Percentiles rank a stretch among this genome's conserved stretches.
Evolutionary conservation across 805 yeast genomes (phyloP).

Genomic region (Kazachstania bromeliacearum): DNA sequence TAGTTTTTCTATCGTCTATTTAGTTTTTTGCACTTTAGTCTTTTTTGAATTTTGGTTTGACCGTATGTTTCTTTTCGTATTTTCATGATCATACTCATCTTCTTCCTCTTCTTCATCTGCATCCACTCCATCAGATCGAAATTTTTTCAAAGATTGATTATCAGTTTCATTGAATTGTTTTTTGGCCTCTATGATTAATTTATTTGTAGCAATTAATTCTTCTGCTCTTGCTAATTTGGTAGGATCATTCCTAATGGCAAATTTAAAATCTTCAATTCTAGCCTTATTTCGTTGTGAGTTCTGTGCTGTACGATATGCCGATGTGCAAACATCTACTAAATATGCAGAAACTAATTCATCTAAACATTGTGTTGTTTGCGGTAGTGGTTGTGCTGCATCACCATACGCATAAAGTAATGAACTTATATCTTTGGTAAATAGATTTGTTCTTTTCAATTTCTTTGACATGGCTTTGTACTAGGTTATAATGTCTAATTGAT

Average conservation of each 20-base stretch:
- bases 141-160: conserved; percentile 31
- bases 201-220: conserved; percentile 51
- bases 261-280: conserved; percentile 63
- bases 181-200: conserved; percentile 55
- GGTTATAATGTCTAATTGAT: no score
- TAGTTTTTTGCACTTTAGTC: conserved; percentile 9
- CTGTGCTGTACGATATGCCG: conserved; percentile 41
- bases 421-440: conserved; percentile 43
- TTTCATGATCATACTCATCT: conserved; percentile 16
- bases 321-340: conserved; percentile 49
- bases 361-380: conserved; percentile 53
- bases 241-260: conserved; percentile 58
- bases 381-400: conserved; percentile 56
- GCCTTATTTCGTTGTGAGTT: conserved; percentile 50
- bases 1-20: conserved; percentile 16
- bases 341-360: conserved; percentile 63
- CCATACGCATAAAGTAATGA: conserved; percentile 64
- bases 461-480: no score
- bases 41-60: conserved; percentile 2
- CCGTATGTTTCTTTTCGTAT: no score
- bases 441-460: conserved; percentile 34
- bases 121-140: conserved; percentile 18
- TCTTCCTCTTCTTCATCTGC: conserved; percentile 25
- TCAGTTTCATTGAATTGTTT: conserved; percentile 59
- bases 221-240: conserved; percentile 60